Conservation (phyloP, 768 basidiomycete genomes). For the Chalciporus chontae region DNA sequence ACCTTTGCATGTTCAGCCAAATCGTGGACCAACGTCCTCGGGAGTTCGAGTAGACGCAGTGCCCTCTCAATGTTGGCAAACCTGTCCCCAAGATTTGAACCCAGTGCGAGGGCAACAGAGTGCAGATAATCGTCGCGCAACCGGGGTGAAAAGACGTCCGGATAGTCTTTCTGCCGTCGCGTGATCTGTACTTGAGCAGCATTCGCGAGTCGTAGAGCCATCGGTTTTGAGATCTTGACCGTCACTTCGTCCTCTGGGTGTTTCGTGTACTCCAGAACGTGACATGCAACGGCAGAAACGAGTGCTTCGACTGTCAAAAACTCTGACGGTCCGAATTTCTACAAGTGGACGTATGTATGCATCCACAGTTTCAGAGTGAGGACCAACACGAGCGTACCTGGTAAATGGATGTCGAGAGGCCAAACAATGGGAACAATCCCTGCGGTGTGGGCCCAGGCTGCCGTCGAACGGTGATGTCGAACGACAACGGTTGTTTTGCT, state of each 20-base stretch:
- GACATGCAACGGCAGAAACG: conserved; percentile 50
- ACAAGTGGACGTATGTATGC: neutral
- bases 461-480: conserved; percentile 42
- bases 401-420: conserved; percentile 33
- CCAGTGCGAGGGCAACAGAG: conserved; percentile 70
- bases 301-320: conserved; percentile 71
- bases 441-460: neutral
- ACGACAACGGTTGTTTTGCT: conserved; percentile 57
- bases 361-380: neutral
- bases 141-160: conserved; percentile 6
- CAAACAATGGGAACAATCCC: conserved; percentile 11
- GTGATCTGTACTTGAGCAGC: conserved; percentile 61
- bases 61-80: conserved; percentile 80
- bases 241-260: conserved; percentile 33
- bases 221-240: conserved; percentile 67
- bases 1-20: conserved; percentile 26
- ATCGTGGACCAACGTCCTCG: conserved; percentile 27
- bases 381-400: neutral
- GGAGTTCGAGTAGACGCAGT: conserved; percentile 63
- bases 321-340: conserved; percentile 48
- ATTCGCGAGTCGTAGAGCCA: conserved; percentile 63
- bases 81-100: conserved; percentile 88
- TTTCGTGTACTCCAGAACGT: conserved; percentile 36
- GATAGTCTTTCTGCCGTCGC: conserved; percentile 41
- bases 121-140: conserved; percentile 15